Evolutionary conservation across 441 rosid species (phyloP).

Genomic region (Melianthus villosus): DNA sequence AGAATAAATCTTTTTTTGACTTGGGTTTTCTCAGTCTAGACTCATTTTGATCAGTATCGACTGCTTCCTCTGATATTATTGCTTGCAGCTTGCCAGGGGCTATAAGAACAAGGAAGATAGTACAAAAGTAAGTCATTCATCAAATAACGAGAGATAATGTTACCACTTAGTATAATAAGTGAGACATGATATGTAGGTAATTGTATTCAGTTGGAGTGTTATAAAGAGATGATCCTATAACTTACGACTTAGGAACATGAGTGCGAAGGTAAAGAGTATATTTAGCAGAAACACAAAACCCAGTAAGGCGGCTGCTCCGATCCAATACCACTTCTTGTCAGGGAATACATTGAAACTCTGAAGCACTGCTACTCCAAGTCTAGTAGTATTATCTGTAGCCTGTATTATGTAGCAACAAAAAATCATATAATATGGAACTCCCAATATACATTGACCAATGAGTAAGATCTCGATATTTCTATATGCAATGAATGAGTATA

Average conservation of each 20-base stretch:
- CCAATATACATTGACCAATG: no score
- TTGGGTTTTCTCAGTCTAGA: constrained; percentile 13
- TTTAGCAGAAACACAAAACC: constrained; percentile 55
- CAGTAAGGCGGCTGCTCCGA: constrained; percentile 41
- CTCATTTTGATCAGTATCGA: constrained; percentile 15
- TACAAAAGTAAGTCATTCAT: neutral
- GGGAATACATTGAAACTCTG: constrained; percentile 24
- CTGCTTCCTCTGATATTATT: constrained; percentile 38
- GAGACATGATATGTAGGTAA: no score
- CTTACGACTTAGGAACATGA: constrained; percentile 67
- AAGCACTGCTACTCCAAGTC: constrained; percentile 44
- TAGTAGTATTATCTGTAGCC: constrained; percentile 30
- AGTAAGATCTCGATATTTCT: no score
- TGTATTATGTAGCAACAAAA: no score
- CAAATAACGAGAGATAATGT: no score
- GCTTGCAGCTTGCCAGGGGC: constrained; percentile 70
- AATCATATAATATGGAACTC: no score
- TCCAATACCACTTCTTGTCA: constrained; percentile 66
- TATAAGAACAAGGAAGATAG: constrained; percentile 10
- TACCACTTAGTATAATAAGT: no score
- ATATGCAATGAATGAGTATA: no score
- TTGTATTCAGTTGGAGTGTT: no score
- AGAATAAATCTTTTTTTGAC: constrained; percentile 15
- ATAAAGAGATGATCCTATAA: constrained; percentile 6
- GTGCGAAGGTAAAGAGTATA: constrained; percentile 45